Conservation (phyloP, 225 moss, liverwort and hornwort species). For the Pleurozium schreberi region DNA sequence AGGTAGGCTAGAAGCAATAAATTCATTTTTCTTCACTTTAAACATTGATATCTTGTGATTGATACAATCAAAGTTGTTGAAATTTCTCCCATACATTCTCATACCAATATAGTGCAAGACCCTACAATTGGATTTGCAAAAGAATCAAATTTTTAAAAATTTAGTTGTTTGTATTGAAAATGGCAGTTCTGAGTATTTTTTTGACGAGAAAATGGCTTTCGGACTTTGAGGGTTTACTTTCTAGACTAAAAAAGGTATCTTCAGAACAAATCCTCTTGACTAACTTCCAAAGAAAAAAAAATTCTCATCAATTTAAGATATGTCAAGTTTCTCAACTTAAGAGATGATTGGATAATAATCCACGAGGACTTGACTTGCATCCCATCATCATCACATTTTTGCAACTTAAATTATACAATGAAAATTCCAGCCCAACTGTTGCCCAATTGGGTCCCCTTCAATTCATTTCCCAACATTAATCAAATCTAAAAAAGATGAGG, state of each 20-base stretch:
- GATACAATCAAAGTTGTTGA: neutral
- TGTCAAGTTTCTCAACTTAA: neutral
- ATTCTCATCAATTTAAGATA: too few species aligned
- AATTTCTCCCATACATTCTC: neutral
- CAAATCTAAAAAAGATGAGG: neutral
- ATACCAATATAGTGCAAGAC: neutral
- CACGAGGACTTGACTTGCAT: neutral
- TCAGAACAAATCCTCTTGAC: neutral
- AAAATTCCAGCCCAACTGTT: neutral
- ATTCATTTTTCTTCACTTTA: neutral
- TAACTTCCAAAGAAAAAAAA: too few species aligned
- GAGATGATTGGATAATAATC: neutral
- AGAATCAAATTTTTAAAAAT: neutral
- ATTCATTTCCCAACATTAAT: neutral
- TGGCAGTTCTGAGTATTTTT: neutral
- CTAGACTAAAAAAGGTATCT: neutral
- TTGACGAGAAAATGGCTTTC: too few species aligned
- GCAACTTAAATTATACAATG: neutral
- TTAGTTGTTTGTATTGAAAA: neutral
- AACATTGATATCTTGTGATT: neutral
- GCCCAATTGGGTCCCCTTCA: neutral
- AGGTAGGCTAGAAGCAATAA: neutral
- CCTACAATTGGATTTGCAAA: neutral
- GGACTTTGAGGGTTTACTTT: too few species aligned
- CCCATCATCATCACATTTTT: neutral